Evolutionary conservation across 371 early-diverging fungal genomes (phyloP).

Genomic region (Lichtheimia corymbifera): DNA sequence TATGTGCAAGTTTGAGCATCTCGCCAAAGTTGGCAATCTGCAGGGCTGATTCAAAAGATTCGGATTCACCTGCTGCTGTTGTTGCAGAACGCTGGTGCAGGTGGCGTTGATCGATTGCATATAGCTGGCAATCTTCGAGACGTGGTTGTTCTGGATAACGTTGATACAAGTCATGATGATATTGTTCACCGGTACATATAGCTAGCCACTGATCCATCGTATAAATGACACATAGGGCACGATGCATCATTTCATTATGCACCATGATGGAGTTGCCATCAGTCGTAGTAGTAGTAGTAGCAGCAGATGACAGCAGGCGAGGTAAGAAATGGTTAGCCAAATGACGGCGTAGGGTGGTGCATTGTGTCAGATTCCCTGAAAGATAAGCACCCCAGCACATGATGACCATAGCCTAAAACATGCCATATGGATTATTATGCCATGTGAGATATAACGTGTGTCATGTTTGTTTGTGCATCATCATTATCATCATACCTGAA

Average conservation of each 20-base stretch:
- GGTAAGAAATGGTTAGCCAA: constrained; percentile 4
- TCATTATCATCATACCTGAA: constrained; percentile 27
- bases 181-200: constrained; percentile 16
- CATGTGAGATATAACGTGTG: neutral
- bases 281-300: too few species aligned
- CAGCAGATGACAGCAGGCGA: too few species aligned
- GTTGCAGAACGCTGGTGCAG: neutral
- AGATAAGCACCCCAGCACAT: constrained; percentile 46
- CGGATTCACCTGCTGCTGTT: constrained; percentile 1
- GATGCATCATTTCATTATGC: constrained; percentile 35
- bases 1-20: constrained; percentile 32
- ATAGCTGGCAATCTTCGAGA: constrained; percentile 37
- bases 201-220: constrained; percentile 42
- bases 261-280: constrained; percentile 3
- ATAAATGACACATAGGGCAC: constrained; percentile 36
- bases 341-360: constrained; percentile 22
- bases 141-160: constrained; percentile 26
- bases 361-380: constrained; percentile 29
- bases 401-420: constrained; percentile 34
- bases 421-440: neutral
- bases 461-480: constrained; percentile 1
- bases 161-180: neutral
- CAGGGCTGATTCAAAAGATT: constrained; percentile 18
- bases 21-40: constrained; percentile 34
- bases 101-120: constrained; percentile 4